A percentile compares a stretch with the other conserved stretches of the same genome.
phyloP scores from a whole-genome alignment of 139 green algal species.

The Microglena sp. region DNA sequence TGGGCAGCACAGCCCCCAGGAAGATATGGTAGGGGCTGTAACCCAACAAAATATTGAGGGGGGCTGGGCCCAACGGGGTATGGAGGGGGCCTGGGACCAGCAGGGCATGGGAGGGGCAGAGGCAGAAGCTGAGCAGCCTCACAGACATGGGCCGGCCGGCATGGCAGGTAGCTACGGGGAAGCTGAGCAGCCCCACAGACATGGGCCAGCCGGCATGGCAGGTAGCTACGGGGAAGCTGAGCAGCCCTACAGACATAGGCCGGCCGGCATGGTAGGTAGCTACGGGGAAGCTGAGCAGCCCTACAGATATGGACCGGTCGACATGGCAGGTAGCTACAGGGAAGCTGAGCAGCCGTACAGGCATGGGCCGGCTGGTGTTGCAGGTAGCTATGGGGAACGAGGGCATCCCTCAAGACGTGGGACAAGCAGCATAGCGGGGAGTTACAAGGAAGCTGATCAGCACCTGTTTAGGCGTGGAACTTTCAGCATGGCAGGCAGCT shows the following conservation, averaged over 20 bases:
- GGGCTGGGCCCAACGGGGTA: too few relatives aligned
- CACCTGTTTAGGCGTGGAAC: neutral
- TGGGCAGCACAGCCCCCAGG: too few relatives aligned
- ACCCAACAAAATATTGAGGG: neutral
- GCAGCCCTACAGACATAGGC: neutral
- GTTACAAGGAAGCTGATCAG: neutral
- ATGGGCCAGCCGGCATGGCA: neutral
- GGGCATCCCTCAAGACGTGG: neutral
- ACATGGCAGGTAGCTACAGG: neutral
- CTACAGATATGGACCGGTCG: neutral
- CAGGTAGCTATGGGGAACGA: neutral
- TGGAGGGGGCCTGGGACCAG: neutral
- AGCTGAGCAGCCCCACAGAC: neutral
- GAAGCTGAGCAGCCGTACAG: neutral
- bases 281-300: neutral
- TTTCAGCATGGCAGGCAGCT: neutral
- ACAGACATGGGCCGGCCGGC: neutral
- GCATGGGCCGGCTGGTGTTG: neutral
- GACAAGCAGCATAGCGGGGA: neutral
- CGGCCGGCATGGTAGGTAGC: neutral
- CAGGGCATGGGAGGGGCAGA: neutral
- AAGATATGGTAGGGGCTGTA: neutral
- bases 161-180: neutral
- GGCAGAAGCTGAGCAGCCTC: neutral
- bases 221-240: neutral